Percentiles rank a stretch among this genome's conserved stretches.
Evolutionary conservation across 2,329 filamentous ascomycete species (phyloP).

Genomic region (Stachybotrys chlorohalonatus): DNA sequence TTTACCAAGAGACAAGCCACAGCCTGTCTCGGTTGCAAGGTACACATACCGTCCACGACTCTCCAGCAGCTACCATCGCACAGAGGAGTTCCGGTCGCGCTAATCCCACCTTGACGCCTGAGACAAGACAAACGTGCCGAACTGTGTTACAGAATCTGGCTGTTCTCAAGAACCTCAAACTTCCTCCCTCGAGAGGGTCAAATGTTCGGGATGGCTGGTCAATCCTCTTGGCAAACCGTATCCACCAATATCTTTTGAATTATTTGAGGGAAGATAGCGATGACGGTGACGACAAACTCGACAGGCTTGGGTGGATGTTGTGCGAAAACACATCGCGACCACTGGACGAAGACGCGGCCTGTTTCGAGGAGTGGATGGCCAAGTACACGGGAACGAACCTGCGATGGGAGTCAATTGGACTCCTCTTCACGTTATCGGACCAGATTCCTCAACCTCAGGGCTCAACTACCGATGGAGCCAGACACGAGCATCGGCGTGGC

Average conservation of each 20-base stretch:
- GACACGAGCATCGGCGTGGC: conserved; percentile 6
- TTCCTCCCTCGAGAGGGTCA: conserved; percentile 8
- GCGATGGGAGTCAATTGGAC: conserved; percentile 34
- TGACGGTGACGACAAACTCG: conserved; percentile 18
- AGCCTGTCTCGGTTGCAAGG: conserved; percentile 22
- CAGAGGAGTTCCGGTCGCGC: background rate
- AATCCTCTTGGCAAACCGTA: conserved; percentile 8
- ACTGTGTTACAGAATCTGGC: conserved; percentile 26
- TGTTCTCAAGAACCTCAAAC: conserved; percentile 19
- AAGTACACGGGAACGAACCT: conserved; percentile 28
- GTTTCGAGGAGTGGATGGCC: conserved; percentile 25
- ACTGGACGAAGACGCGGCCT: conserved; percentile 22
- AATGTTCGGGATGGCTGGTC: background rate
- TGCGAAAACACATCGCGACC: conserved; percentile 27
- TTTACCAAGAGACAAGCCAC: conserved; percentile 32
- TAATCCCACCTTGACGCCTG: conserved; percentile 2
- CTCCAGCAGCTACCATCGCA: background rate
- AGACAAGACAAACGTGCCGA: conserved; percentile 22
- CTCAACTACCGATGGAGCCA: background rate
- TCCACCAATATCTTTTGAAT: conserved; percentile 21
- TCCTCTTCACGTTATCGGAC: conserved; percentile 19
- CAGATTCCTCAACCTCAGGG: background rate
- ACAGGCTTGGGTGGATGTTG: conserved; percentile 24
- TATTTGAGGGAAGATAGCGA: conserved; percentile 16
- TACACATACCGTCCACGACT: background rate